Evolutionary conservation across 2,329 filamentous ascomycete genomes (phyloP), one percentile per base, ranked within the genome.

Genomic region (Fusarium mangiferae): DNA sequence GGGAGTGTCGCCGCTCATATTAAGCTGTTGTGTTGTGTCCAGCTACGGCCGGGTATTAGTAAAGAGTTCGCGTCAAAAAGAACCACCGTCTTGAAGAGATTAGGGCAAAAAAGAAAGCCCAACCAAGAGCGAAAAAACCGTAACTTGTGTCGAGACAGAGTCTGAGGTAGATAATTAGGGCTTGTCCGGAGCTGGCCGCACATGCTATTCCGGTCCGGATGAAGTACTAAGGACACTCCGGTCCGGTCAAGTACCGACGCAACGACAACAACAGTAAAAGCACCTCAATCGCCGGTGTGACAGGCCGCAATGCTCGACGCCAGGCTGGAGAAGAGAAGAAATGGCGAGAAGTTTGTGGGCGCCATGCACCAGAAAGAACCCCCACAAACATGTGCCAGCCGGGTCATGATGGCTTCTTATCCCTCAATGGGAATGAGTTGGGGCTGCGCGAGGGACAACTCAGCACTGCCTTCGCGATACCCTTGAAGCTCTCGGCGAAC

Each of bases 381-480:
- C 60, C 30, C 49, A 58, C 60, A 63, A 64, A 41, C 48, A 52
- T n/a, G 49, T 51, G 36, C 49, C 66, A 58, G 48, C 39, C 52
- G 14, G 35, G 22, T 57, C 39, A 46, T 35, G 26, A 26, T 42
- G 36, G 26, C 36, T 28, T 58, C 60, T 80, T 71, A 81, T 61
- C 79, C 77, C 68, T 82, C 79, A 41, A 79, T 80, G 30, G 81
- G 71, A 24, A 83, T 78, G 35, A 82, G 78, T 38, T 80, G 70
- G 48, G 75, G 76, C 26, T 78, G 78, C 41, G 74, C 49, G 48
- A 78, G 79, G 10, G 76, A 74, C 52, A 80, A 63, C 41, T 81
- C 81, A 48, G 75, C 59, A 57, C 74, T 71, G 45, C 74, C 73
- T 26, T 79, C 77, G 36, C 66, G 56, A 44, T 73, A 65, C 18